Percentiles rank a stretch among this genome's conserved stretches.
phyloP scores from a whole-genome alignment of 129 eudicot genomes.

The Cynara cardunculus region DNA sequence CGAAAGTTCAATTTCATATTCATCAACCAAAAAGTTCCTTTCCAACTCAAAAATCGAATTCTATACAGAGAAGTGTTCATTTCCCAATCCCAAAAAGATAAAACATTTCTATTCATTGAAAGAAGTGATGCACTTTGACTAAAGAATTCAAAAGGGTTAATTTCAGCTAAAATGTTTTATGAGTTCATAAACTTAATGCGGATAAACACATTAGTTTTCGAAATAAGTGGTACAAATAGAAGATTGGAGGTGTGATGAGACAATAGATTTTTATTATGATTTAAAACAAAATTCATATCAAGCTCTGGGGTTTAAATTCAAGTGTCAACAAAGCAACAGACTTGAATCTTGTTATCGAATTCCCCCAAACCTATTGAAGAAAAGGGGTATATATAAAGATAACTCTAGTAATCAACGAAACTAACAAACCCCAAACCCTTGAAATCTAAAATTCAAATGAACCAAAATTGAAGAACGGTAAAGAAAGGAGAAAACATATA shows the following conservation, averaged over 20 bases:
- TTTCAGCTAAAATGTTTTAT: not conserved
- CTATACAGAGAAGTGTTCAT: not conserved
- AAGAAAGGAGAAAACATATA: no score
- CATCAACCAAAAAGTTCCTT: not conserved
- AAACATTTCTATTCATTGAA: no score
- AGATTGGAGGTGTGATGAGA: not conserved
- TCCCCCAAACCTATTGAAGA: not conserved
- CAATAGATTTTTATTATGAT: not conserved
- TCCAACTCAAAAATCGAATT: not conserved
- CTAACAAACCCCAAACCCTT: not conserved
- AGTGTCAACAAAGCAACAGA: not conserved
- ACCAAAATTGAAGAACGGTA: not conserved
- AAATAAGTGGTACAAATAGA: not conserved
- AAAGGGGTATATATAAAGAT: not conserved
- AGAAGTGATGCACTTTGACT: not conserved
- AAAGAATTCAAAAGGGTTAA: not conserved
- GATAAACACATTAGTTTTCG: not conserved
- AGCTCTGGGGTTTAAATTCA: not conserved
- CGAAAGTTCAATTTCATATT: constrained; percentile 1
- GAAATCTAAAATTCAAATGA: not conserved
- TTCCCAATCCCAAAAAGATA: not conserved
- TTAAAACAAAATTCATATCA: not conserved
- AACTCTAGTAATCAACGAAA: not conserved
- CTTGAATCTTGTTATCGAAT: not conserved
- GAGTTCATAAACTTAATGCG: not conserved